Base-by-base conservation (phyloP, 2,329 filamentous ascomycete species). In the Fusarium pilosicola region DNA sequence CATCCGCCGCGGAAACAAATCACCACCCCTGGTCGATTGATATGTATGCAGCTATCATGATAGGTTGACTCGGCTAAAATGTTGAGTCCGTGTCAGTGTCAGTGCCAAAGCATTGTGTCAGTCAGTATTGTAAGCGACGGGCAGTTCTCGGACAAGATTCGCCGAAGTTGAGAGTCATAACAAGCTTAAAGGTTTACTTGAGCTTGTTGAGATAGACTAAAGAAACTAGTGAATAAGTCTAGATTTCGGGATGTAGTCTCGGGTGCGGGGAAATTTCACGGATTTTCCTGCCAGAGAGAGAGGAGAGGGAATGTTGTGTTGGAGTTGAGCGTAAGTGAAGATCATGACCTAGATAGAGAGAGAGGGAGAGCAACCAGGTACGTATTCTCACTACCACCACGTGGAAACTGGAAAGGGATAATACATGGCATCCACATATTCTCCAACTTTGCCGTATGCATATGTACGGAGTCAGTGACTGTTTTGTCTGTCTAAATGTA, bases 211-310 rank as follows among this genome's bases (percentile, higher is more conserved):
- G 34, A n/a, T 55, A 55, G 38, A 55, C 51, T 55, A 52, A n/a
- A 36, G 32, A 52, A 52, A 20, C 49, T 52, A 55, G 51, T 5
- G 3, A 42, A 30, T 30, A 55, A 30, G 36, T 42, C 51, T 42
- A 26, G 10, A 55, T 41, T 41, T 42, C 34, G 34, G 51, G 36
- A 18, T 17, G 66, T 71, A 67, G 28, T 46, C 38, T 42, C 39
- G 34, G 36, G 61, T 71, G 69, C 69, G 69, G 69, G 62, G 69
- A 71, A 71, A 59, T 28, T 48, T 18, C n/a, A 32, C 36, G 55
- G 42, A 18, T 20, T 26, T 36, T 12, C 7, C 49, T 26, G 18
- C 9, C 17, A 34, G n/a, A 24, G 48, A 32, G 28, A 32, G 28
- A 14, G 6, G 24, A 26, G 32, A 20, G 44, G 13, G 26, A 30